phyloP scores from a whole-genome alignment of 1,139 yeast species.

The Yamadazyma trypodendri region DNA sequence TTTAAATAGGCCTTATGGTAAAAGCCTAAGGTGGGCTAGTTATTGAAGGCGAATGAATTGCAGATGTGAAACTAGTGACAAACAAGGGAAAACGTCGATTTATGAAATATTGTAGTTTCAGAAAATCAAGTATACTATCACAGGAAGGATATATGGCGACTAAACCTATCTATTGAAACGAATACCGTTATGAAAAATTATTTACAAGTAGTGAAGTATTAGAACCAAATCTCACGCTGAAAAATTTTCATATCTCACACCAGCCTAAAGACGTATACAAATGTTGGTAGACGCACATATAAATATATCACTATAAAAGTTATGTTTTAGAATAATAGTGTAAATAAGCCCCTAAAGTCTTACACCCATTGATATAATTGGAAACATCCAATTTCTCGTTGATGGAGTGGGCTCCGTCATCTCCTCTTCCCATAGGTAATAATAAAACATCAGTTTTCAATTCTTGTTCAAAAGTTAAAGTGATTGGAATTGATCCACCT shows the following conservation, averaged over 20 bases:
- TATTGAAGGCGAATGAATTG: not conserved
- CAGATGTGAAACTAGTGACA: too few species aligned
- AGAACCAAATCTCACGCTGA: constrained; percentile 2
- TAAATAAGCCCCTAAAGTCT: constrained; percentile 89
- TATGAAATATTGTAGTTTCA: too few species aligned
- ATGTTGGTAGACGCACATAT: constrained; percentile 1
- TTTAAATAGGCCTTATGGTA: not conserved
- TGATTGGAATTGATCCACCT: constrained; percentile 97
- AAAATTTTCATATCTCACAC: constrained; percentile 4
- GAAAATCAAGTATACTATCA: too few species aligned
- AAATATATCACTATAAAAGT: constrained; percentile 1
- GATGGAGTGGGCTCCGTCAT: constrained; percentile 98
- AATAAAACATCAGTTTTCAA: constrained; percentile 82
- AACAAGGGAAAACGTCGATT: too few species aligned
- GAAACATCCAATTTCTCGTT: constrained; percentile 89
- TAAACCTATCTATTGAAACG: not conserved
- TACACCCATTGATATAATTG: constrained; percentile 91
- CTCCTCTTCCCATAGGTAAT: constrained; percentile 98
- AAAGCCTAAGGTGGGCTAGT: not conserved
- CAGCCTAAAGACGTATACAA: not conserved
- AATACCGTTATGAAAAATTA: not conserved
- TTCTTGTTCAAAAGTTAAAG: constrained; percentile 85
- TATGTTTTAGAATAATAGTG: constrained; percentile 67
- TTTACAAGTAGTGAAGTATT: constrained; percentile 2
- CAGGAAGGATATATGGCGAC: too few species aligned